These are phyloP conservation scores for Populus hybrid DNA, from an alignment of 441 rosid genomes.

Conservation along the genomic window DNA sequence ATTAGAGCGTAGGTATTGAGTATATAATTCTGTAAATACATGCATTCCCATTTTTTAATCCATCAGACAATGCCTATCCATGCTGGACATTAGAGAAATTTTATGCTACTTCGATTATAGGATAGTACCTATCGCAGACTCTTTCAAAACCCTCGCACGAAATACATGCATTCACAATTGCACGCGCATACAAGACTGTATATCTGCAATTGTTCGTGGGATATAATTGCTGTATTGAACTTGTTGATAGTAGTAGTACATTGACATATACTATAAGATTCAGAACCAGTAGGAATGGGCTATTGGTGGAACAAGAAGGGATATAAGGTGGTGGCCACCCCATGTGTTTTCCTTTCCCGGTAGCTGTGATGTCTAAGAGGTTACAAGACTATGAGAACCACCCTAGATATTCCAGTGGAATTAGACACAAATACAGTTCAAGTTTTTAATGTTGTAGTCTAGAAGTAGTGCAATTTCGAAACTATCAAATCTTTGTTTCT, in stretches of 20 bases:
- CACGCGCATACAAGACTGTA: not conserved
- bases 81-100: not conserved
- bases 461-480: conserved; percentile 25
- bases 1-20: not conserved
- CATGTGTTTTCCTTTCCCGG: conserved; percentile 33
- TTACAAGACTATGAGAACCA: conserved; percentile 43
- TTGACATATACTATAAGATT: conserved; percentile 3
- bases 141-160: not conserved
- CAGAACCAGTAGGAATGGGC: conserved; percentile 54
- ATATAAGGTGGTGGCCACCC: conserved; percentile 26
- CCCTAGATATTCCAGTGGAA: conserved; percentile 34
- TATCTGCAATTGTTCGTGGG: not conserved
- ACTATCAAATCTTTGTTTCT: conserved; percentile 31
- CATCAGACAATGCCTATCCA: not conserved
- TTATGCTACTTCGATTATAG: not conserved
- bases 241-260: conserved; percentile 5
- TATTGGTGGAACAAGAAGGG: conserved; percentile 19
- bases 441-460: conserved; percentile 50
- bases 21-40: not conserved
- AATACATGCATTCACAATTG: not conserved
- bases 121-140: not conserved
- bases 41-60: not conserved
- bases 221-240: not conserved
- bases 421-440: conserved; percentile 46
- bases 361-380: conserved; percentile 52